Percentiles rank a stretch among this genome's conserved stretches.
phyloP scores from a whole-genome alignment of 1,139 yeast species.

The Yarrowia galli region DNA sequence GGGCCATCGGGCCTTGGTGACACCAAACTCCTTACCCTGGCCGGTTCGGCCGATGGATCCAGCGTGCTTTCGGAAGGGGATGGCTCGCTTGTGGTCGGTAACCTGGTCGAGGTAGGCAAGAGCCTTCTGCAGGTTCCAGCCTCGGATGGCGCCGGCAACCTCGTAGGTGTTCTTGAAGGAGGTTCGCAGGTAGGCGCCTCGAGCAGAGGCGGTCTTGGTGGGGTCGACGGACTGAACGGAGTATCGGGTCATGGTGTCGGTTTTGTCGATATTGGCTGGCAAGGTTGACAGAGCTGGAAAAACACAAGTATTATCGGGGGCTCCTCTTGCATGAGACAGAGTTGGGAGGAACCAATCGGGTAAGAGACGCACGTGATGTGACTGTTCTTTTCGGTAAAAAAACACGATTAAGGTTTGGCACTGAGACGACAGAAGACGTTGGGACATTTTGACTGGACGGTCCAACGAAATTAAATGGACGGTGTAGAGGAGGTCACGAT shows the following conservation, averaged over 20 bases:
- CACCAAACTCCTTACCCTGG: constrained; percentile 99
- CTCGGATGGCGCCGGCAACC: constrained; percentile 97
- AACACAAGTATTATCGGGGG: constrained; percentile 39
- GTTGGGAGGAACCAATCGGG: constrained; percentile 34
- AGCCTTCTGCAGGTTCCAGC: constrained; percentile 97
- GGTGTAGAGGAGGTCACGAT: too few species aligned
- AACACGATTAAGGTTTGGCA: neutral
- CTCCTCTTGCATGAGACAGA: neutral
- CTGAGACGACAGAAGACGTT: too few species aligned
- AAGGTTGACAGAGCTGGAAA: constrained; percentile 24
- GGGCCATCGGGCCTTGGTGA: constrained; percentile 99
- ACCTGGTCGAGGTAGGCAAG: constrained; percentile 96
- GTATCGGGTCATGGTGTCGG: constrained; percentile 81
- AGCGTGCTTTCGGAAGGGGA: constrained; percentile 99
- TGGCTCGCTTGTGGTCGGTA: constrained; percentile 98
- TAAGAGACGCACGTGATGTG: constrained; percentile 18
- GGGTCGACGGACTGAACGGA: constrained; percentile 99
- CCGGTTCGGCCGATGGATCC: constrained; percentile 98
- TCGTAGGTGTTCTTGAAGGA: constrained; percentile 99
- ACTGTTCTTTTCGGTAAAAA: constrained; percentile 28
- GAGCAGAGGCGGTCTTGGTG: constrained; percentile 99
- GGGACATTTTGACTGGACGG: too few species aligned
- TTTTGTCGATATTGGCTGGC: constrained; percentile 38
- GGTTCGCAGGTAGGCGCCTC: constrained; percentile 99
- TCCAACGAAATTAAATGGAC: too few species aligned